Evolutionary conservation across 306 rosid genomes (phyloP).

Genomic region (Glycine tomentella): DNA sequence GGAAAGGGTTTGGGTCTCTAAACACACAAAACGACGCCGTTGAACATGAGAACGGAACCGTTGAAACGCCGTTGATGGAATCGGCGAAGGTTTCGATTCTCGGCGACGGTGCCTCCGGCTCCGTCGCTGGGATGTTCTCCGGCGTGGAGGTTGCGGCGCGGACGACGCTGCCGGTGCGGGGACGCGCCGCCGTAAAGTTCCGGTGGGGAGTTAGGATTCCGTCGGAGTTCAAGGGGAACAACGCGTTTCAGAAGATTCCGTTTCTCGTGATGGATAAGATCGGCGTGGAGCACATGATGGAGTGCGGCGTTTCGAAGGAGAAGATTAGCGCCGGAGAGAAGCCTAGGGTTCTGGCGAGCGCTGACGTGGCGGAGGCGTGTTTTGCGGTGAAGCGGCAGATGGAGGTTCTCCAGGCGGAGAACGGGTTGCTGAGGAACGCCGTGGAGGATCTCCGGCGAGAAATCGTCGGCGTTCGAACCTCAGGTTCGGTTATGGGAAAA

Average conservation of each 20-base stretch:
- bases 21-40: conserved; percentile 45
- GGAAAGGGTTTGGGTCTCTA: background rate
- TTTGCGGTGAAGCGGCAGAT: conserved; percentile 68
- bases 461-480: conserved; percentile 34
- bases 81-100: conserved; percentile 46
- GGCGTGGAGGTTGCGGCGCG: conserved; percentile 78
- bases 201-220: conserved; percentile 93
- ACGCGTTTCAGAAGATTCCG: conserved; percentile 66
- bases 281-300: conserved; percentile 81
- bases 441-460: conserved; percentile 86
- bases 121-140: conserved; percentile 57
- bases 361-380: conserved; percentile 70
- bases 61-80: conserved; percentile 52
- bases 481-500: conserved; percentile 40
- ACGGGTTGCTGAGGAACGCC: conserved; percentile 71
- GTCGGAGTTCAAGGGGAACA: conserved; percentile 52
- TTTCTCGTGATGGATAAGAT: conserved; percentile 90
- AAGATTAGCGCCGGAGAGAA: background rate
- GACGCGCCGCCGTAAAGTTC: conserved; percentile 64
- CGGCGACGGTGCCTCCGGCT: conserved; percentile 33
- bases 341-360: conserved; percentile 36
- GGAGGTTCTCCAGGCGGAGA: conserved; percentile 71
- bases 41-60: conserved; percentile 40
- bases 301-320: conserved; percentile 50
- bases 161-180: conserved; percentile 67